Base-by-base conservation (phyloP, 305 asterid species). In the Fraxinus xanthoxyloides region DNA sequence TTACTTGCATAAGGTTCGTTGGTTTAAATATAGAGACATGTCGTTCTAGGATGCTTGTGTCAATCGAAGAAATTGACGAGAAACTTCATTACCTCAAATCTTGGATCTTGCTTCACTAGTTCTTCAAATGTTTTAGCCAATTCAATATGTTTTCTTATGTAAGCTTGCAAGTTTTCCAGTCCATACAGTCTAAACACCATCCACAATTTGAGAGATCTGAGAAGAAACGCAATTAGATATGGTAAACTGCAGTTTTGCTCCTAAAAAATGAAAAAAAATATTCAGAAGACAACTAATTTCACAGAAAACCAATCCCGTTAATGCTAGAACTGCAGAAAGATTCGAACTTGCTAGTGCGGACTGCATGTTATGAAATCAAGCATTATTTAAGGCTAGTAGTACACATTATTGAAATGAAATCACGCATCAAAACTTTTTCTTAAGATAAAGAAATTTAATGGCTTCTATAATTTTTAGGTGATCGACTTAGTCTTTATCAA, bases 171-270 rank as follows among this genome's bases (percentile, higher is more conserved):
- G 78, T 93, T 93, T 77, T 94, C 97, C 90, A 94, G 36, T 79
- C 99, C 99, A 76, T 95, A 95, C 48, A 95, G 93, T 90, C 98
- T 89, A 78, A 95, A 87, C 76, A 95, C 99, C 96, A 95, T 91
- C 98, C 98, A 95, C 67, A 95, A 86, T 88, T 95, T 95, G 87
- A 95, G 90, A 79, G 99, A 94, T 86, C 98, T 95, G 91, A 85
- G 76, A 80, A 73, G 75, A 70, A 77, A 75, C 63, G 61, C 7
- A 36, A 32, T 84, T 35, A 79, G 80, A 63, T 70, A 76, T 1
- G 73, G 13, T 21, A 74, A 13, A 72, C 34, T 32, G n/a, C 30
- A 28, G 75, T 23, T 59, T 77, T 63, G 79, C 56, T 79, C 69
- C 70, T 61, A 51, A 12, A 77, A 40, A 78, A 15, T 3, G 23